A percentile compares a stretch with the other conserved stretches of the same genome.
phyloP scores from a whole-genome alignment of 257 asterid species.

The Ehretia macrophylla region DNA sequence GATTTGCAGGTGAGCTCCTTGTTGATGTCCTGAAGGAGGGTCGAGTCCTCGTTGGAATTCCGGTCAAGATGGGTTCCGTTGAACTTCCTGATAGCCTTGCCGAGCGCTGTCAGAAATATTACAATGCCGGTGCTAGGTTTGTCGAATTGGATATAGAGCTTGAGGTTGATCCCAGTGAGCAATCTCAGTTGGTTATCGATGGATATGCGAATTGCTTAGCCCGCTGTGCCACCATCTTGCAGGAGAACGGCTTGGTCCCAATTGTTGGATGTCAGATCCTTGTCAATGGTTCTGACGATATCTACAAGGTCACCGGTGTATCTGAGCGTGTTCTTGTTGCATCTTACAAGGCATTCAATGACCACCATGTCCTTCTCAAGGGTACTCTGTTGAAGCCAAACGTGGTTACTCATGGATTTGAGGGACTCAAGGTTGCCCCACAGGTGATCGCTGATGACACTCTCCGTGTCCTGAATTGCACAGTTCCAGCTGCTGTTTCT shows the following conservation, averaged over 20 bases:
- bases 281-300: constrained; percentile 61
- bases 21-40: constrained; percentile 86
- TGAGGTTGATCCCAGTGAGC: constrained; percentile 73
- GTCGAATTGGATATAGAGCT: constrained; percentile 94
- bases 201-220: constrained; percentile 89
- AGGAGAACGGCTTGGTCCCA: too few species aligned
- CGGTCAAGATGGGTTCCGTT: constrained; percentile 86
- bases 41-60: constrained; percentile 85
- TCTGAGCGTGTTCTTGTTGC: constrained; percentile 76
- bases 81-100: constrained; percentile 87
- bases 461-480: too few species aligned
- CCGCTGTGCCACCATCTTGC: constrained; percentile 90
- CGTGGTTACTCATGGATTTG: constrained; percentile 77
- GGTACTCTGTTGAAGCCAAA: constrained; percentile 74
- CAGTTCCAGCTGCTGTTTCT: constrained; percentile 95
- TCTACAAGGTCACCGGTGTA: constrained; percentile 54
- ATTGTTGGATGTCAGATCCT: constrained; percentile 79
- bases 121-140: constrained; percentile 73
- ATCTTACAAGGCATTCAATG: too few species aligned
- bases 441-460: constrained; percentile 72
- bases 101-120: constrained; percentile 72
- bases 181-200: constrained; percentile 78
- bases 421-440: constrained; percentile 49
- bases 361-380: constrained; percentile 66
- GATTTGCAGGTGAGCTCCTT: too few species aligned